phyloP scores from a whole-genome alignment of 345 rosid genomes.

The Arabidopsis thaliana region DNA sequence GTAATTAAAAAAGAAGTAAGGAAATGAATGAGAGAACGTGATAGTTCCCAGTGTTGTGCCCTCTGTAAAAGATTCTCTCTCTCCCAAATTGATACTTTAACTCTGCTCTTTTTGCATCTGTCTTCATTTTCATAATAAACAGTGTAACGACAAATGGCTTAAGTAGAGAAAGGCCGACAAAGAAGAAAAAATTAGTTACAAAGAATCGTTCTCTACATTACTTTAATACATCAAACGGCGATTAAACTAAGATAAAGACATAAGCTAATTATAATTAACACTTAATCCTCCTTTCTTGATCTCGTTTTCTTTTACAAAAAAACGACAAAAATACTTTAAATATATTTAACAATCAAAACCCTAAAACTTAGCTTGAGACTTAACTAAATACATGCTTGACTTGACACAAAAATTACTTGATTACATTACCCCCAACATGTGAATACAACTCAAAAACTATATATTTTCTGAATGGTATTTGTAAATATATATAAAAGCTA shows the following conservation, averaged over 20 bases:
- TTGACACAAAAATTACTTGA: conserved; percentile 12
- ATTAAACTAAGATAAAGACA: background rate
- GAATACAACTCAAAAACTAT: background rate
- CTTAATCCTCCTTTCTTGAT: conserved; percentile 12
- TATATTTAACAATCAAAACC: background rate
- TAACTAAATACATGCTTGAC: background rate
- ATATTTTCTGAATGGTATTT: conserved; percentile 15
- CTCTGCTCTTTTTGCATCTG: conserved; percentile 27
- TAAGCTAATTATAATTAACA: background rate
- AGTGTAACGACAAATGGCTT: conserved; percentile 39
- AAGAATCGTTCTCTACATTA: conserved; percentile 1
- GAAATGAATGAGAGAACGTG: conserved; percentile 46
- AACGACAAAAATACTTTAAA: background rate
- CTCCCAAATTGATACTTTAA: conserved; percentile 24
- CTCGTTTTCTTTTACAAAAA: conserved; percentile 21
- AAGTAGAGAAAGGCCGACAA: conserved; percentile 34
- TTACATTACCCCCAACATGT: background rate
- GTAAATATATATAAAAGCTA: background rate
- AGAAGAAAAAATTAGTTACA: conserved; percentile 15
- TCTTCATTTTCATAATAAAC: conserved; percentile 11
- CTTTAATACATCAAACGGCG: conserved; percentile 14
- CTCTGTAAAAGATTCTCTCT: conserved; percentile 45
- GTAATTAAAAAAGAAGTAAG: background rate
- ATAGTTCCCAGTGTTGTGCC: conserved; percentile 43
- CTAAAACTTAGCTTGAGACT: background rate